A percentile compares a stretch with the other conserved stretches of the same genome.
Evolutionary conservation across 1,284 basidiomycete species (phyloP).

Genomic region (Filobasidium uniguttulatum): DNA sequence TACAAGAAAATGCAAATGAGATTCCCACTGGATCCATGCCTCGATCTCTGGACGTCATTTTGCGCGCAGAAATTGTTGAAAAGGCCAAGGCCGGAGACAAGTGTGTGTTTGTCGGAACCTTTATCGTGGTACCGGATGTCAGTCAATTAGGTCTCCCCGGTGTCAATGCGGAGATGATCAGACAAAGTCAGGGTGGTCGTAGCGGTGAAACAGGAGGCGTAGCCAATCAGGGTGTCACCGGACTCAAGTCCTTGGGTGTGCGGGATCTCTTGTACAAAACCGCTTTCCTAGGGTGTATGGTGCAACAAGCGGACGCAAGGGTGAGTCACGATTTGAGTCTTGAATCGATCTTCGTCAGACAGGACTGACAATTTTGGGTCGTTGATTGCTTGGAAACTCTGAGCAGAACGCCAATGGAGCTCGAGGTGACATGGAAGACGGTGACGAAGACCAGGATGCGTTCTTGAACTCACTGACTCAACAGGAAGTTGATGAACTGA

Average conservation of each 20-base stretch:
- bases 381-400: constrained; percentile 44
- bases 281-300: constrained; percentile 97
- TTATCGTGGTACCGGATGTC: constrained; percentile 97
- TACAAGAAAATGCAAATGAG: constrained; percentile 97
- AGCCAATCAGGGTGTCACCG: constrained; percentile 78
- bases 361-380: constrained; percentile 5
- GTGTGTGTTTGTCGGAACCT: constrained; percentile 93
- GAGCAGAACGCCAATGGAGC: constrained; percentile 48
- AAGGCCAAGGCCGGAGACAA: constrained; percentile 98
- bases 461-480: constrained; percentile 81
- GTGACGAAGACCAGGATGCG: constrained; percentile 56
- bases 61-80: constrained; percentile 90
- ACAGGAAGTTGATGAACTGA: constrained; percentile 88
- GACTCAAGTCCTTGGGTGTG: constrained; percentile 86
- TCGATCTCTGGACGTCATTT: constrained; percentile 81
- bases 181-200: constrained; percentile 58
- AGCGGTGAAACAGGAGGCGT: constrained; percentile 52
- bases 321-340: constrained; percentile 45
- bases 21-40: constrained; percentile 99
- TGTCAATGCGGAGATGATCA: constrained; percentile 82
- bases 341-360: constrained; percentile 4
- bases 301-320: constrained; percentile 71
- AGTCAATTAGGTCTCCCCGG: constrained; percentile 90
- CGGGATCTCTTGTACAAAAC: constrained; percentile 96
- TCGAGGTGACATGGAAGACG: constrained; percentile 68